Evolutionary conservation across 768 basidiomycete species (phyloP), one percentile per base, ranked within the genome.

Genomic region (Suillus americanus): DNA sequence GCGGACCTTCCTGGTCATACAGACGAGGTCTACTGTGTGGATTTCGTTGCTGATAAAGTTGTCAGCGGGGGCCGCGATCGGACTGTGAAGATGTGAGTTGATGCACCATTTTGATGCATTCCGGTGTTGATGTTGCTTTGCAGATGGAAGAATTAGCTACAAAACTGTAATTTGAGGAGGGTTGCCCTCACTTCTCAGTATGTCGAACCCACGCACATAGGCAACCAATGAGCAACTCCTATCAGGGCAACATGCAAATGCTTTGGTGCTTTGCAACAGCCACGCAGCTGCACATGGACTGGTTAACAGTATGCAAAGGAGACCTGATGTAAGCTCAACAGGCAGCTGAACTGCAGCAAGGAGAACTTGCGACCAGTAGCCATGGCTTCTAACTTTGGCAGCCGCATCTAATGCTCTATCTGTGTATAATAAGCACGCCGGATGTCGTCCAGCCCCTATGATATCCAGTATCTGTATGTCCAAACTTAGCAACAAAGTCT

Each of bases 1-100:
- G 87, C 85, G 8, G 97, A 99, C 75, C 86, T 99, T 20, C 94
- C 95, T 0, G 97, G 97, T 23, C 97, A 99, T 74, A 92, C 91
- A 1, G 97, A 99, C 69, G 97, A 99, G 75, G 96, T 99, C 41
- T 99, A 98, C 78, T 98, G 97, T 71, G 97, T 99, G 18, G 97
- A 99, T 77, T 99, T 97, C 73, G 96, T 99, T 2, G 96, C 95
- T 1, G 97, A 99, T 79, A 99, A 99, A 75, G 86, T 98, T n/a
- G 95, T 97, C 68, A 96, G 94, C 73, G 97, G 96, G 23, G 97
- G 97, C 16, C 80, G 91, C 51, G 97, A 99, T 78, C 86, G 88
- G 70, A 90, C 87, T 23, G 87, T 98, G 13, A 97, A 97, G 80
- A 98, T 99, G 94, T 97, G 73, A 69, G 93, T 79, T 20, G 1